Evolutionary conservation across 2,329 filamentous ascomycete genomes (phyloP).

Genomic region (Epichloe elymi): DNA sequence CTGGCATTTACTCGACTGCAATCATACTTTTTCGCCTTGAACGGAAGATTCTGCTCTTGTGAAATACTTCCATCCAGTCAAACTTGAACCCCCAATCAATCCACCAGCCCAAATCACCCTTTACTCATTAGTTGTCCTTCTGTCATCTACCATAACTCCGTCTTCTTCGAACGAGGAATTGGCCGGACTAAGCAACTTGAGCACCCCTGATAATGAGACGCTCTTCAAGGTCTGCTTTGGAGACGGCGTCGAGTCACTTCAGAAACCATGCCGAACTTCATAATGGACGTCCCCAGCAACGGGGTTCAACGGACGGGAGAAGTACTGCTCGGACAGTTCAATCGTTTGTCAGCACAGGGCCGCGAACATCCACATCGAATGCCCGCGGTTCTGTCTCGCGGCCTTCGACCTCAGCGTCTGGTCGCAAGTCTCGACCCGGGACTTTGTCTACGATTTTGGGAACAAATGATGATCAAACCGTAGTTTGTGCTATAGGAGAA

Average conservation of each 20-base stretch:
- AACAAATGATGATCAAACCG: slow-evolving; percentile 45
- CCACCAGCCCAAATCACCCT: no score
- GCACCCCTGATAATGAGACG: neutral
- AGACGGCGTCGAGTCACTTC: neutral
- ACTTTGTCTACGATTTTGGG: slow-evolving; percentile 27
- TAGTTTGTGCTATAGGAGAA: slow-evolving; percentile 82
- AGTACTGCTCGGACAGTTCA: slow-evolving; percentile 6
- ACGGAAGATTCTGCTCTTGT: no score
- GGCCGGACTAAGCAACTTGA: neutral
- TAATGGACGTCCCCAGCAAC: neutral
- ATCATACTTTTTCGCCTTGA: neutral
- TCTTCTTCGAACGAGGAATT: no score
- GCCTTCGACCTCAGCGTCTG: slow-evolving; percentile 26
- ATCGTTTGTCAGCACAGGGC: slow-evolving; percentile 8
- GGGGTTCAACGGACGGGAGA: neutral
- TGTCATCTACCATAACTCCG: no score
- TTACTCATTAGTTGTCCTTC: no score
- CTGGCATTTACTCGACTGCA: neutral
- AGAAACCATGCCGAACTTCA: neutral
- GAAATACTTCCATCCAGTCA: no score
- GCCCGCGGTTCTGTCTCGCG: neutral
- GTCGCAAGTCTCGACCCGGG: slow-evolving; percentile 30
- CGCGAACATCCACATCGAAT: slow-evolving; percentile 3
- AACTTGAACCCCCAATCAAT: no score
- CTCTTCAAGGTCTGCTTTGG: neutral